These are phyloP conservation scores for Aspergillus cavernicola DNA, from an alignment of 495 filamentous ascomycete genomes.

Conservation along the genomic window DNA sequence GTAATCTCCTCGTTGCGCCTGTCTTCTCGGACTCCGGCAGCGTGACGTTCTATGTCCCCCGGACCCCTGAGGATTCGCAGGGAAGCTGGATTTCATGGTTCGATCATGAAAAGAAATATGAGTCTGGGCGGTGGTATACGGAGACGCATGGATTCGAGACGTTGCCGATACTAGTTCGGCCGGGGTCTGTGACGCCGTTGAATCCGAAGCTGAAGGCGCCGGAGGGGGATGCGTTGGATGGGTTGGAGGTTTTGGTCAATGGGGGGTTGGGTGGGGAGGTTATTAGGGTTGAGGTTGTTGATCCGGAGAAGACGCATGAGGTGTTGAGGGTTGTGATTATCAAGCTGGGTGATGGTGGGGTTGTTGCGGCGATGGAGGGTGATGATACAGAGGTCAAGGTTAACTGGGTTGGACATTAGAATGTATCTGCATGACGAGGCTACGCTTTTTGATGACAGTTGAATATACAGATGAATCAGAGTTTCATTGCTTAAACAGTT, in stretches of 20 bases:
- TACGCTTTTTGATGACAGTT: too few relatives aligned
- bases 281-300: conserved; percentile 30
- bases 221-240: conserved; percentile 33
- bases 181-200: conserved; percentile 32
- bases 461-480: background rate
- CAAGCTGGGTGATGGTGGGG: conserved; percentile 1
- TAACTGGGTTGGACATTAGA: conserved; percentile 12
- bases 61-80: conserved; percentile 24
- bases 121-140: conserved; percentile 39
- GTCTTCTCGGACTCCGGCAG: conserved; percentile 56
- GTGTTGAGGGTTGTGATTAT: conserved; percentile 23
- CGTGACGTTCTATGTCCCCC: conserved; percentile 61
- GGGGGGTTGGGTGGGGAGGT: conserved; percentile 22
- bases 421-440: too few relatives aligned
- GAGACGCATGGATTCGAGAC: conserved; percentile 43
- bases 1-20: conserved; percentile 55
- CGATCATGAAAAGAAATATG: conserved; percentile 38
- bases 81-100: conserved; percentile 54
- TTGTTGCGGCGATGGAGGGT: conserved; percentile 8
- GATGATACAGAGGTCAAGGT: conserved; percentile 16
- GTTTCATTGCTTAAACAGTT: background rate
- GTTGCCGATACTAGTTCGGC: conserved; percentile 37
- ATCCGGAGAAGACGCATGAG: conserved; percentile 33
- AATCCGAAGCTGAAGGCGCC: conserved; percentile 34
- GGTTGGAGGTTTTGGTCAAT: conserved; percentile 39